These are phyloP conservation scores for Apiospora marii DNA, from an alignment of 2,329 filamentous ascomycete species.

Conservation along the genomic window DNA sequence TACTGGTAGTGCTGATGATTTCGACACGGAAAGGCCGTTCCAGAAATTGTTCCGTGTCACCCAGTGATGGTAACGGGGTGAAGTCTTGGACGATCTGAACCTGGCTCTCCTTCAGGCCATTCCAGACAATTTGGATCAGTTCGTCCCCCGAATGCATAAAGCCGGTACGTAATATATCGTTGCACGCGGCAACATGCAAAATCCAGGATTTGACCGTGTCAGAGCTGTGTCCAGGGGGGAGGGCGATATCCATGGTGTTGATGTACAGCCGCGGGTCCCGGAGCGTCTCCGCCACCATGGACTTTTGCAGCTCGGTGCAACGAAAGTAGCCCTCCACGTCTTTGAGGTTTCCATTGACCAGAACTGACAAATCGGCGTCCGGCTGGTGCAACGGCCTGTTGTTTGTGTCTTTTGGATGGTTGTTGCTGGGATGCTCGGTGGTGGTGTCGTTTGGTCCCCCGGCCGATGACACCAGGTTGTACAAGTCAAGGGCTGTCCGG, in stretches of 20 bases:
- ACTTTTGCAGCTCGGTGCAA: conserved; percentile 77
- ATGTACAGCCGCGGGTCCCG: conserved; percentile 70
- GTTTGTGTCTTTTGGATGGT: background rate
- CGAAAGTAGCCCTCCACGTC: conserved; percentile 44
- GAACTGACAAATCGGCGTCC: background rate
- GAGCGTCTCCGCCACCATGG: conserved; percentile 81
- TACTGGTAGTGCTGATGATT: conserved; percentile 42
- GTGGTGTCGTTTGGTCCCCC: background rate
- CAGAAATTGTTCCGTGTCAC: conserved; percentile 50
- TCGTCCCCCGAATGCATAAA: conserved; percentile 65
- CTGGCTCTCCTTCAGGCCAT: conserved; percentile 50
- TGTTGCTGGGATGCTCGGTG: background rate
- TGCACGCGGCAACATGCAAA: conserved; percentile 55
- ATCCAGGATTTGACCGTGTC: conserved; percentile 57
- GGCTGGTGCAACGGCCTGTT: no score
- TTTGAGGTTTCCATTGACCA: conserved; percentile 28
- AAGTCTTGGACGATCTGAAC: conserved; percentile 51
- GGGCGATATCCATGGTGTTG: conserved; percentile 77
- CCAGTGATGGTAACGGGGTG: conserved; percentile 50
- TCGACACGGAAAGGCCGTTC: conserved; percentile 68
- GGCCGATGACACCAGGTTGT: conserved; percentile 24
- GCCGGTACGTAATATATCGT: conserved; percentile 76
- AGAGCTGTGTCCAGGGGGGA: conserved; percentile 50
- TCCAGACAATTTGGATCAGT: conserved; percentile 73
- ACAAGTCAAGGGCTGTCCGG: conserved; percentile 47